Conservation (phyloP, 2,329 filamentous ascomycete genomes). For the Exophiala sp. region DNA sequence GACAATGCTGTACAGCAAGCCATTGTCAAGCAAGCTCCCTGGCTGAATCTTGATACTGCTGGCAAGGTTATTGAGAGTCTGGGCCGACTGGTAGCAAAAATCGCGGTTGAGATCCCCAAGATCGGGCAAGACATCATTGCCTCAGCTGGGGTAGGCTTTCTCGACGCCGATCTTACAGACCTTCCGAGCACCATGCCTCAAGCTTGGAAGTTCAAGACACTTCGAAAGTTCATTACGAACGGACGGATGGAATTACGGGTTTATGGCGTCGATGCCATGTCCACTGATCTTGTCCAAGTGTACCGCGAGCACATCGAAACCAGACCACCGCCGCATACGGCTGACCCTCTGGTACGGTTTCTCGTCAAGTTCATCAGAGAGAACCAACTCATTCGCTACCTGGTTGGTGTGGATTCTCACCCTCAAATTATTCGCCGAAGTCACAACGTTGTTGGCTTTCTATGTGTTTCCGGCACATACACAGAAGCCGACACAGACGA, state of each 20-base stretch:
- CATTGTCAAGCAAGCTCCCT: conserved; percentile 41
- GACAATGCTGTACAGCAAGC: conserved; percentile 38
- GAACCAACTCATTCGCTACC: conserved; percentile 75
- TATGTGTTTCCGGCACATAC: conserved; percentile 75
- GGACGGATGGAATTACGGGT: conserved; percentile 89
- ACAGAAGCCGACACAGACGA: conserved; percentile 68
- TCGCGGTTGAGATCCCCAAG: conserved; percentile 32
- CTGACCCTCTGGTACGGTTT: conserved; percentile 60
- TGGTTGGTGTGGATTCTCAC: conserved; percentile 86
- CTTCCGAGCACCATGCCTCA: conserved; percentile 39
- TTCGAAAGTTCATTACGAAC: conserved; percentile 71
- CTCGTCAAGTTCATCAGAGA: conserved; percentile 66
- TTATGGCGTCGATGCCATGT: conserved; percentile 71
- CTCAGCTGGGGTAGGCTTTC: conserved; percentile 22
- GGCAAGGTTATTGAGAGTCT: conserved; percentile 36
- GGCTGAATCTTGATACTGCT: conserved; percentile 42
- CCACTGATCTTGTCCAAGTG: conserved; percentile 63
- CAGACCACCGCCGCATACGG: conserved; percentile 37
- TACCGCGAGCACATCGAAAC: conserved; percentile 56
- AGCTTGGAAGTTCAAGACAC: conserved; percentile 65
- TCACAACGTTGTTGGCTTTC: conserved; percentile 79
- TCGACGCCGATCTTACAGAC: conserved; percentile 28
- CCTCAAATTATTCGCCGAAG: conserved; percentile 81
- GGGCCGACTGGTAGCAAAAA: conserved; percentile 31
- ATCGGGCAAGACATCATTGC: conserved; percentile 38